Evolutionary conservation across 768 basidiomycete species (phyloP), one percentile per base, ranked within the genome.

Genomic region (Serpula lacrymans): DNA sequence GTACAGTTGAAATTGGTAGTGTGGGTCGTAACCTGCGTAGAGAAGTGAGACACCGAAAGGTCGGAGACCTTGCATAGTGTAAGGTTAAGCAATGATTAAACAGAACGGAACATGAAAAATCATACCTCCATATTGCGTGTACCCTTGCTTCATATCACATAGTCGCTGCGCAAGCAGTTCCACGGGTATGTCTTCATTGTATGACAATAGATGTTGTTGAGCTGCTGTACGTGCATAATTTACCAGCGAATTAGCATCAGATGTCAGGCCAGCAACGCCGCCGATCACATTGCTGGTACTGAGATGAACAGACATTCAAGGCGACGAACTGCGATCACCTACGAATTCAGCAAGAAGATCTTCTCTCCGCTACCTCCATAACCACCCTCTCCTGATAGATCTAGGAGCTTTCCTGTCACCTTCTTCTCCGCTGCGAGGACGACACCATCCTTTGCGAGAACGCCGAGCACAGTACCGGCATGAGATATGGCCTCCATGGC

Each of bases 401-500:
- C 96, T 32, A 99, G 77, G 25, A 98, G 82, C 67, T 98, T 99
- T 31, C 93, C 93, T 0, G 96, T 98, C 22, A 98, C 93, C 67
- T 95, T 96, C 78, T 95, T 95, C 77, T 99, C 89, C 5, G 87
- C 93, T 0, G 89, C 93, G 3, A 95, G 73, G 7, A 95, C 89
- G 13, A 95, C 87, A 1, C 93, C 93, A 48, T 93, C 88, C 52
- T 81, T 86, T 21, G 92, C 90, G 21, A 94, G 75, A 41, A 94
- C 84, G 29, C 90, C 92, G n/a, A 95, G 78, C 32, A 95, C 92
- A 29, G 91, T 88, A 39, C 90, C 90, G 14, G 91, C 92, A 55
- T 93, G 88, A 21, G 93, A 96, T 73, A 98, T 97, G 43, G 93
- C 92, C 62, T 98, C 96, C 91, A 98, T 96, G 31, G 95, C 95